Percentiles rank a stretch among this genome's conserved stretches.
Evolutionary conservation across 108 stramenopile species (phyloP).

Genomic region (Nitzschia palea): DNA sequence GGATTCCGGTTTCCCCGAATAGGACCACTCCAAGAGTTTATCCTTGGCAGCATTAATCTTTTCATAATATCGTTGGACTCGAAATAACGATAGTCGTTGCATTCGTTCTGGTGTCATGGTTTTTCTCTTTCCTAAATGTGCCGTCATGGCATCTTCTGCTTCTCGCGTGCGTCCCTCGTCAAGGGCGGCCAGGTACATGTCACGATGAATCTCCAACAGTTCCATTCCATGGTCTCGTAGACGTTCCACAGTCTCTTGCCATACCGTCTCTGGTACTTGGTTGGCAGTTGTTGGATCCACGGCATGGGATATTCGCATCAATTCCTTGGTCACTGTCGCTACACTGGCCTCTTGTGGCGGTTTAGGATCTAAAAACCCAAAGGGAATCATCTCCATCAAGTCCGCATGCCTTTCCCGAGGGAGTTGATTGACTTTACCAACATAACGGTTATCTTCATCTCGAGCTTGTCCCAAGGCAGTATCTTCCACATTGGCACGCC

Average conservation of each 20-base stretch:
- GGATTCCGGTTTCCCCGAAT: constrained; percentile 23
- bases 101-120: constrained; percentile 69
- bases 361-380: constrained; percentile 60
- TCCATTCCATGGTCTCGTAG: constrained; percentile 58
- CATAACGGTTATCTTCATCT: constrained; percentile 59
- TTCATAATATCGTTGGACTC: constrained; percentile 70
- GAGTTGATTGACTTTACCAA: constrained; percentile 65
- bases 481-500: constrained; percentile 53
- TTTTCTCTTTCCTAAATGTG: constrained; percentile 47
- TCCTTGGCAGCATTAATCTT: constrained; percentile 58
- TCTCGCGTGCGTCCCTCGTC: constrained; percentile 72
- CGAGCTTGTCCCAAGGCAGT: constrained; percentile 44
- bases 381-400: constrained; percentile 54
- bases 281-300: constrained; percentile 49
- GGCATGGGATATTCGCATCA: constrained; percentile 35
- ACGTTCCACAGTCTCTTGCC: constrained; percentile 62
- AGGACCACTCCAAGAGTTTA: constrained; percentile 53
- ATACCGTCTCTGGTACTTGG: constrained; percentile 32
- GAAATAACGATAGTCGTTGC: constrained; percentile 70
- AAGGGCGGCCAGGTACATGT: constrained; percentile 84
- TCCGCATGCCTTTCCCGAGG: constrained; percentile 43
- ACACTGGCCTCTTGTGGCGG: constrained; percentile 24
- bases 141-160: constrained; percentile 72
- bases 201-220: constrained; percentile 72
- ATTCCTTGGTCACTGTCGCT: constrained; percentile 37